These are phyloP conservation scores for Arxiozyma slooffiae DNA, from an alignment of 1,139 yeast species.

Conservation along the genomic window DNA sequence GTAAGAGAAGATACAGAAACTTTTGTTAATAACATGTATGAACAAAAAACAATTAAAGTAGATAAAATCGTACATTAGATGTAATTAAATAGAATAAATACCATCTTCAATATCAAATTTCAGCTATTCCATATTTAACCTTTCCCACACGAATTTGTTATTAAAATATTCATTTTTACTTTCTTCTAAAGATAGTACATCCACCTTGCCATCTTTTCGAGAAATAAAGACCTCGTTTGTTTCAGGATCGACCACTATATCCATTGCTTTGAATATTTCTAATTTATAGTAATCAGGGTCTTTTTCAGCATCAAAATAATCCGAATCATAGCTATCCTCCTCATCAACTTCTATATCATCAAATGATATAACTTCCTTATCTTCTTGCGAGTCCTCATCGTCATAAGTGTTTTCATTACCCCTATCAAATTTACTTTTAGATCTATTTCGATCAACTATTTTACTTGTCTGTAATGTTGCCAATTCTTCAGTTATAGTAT, in stretches of 20 bases:
- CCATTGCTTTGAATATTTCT: conserved; percentile 26
- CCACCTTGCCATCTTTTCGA: conserved; percentile 14
- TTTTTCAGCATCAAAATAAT: conserved; percentile 1
- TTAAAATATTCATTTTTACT: conserved; percentile 22
- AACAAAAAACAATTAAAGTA: not conserved
- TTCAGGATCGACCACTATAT: conserved; percentile 22
- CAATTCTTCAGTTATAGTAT: not conserved
- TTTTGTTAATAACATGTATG: not conserved
- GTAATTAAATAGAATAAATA: too few relatives aligned
- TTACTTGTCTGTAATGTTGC: not conserved
- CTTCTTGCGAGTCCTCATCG: not conserved
- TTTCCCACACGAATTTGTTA: conserved; percentile 28
- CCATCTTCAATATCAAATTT: not conserved
- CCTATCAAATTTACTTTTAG: conserved; percentile 12
- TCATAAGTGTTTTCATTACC: not conserved
- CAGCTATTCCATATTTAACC: conserved; percentile 6
- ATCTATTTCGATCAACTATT: conserved; percentile 10
- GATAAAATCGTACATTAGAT: too few relatives aligned
- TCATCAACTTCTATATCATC: conserved; percentile 14
- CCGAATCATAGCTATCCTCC: conserved; percentile 15
- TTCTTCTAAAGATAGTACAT: conserved; percentile 21
- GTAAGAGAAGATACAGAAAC: not conserved
- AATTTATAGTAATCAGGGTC: conserved; percentile 12
- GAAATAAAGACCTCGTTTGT: conserved; percentile 23
- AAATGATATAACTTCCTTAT: conserved; percentile 7